Conservation (phyloP, 208 protist genomes). For the Trichomonas tenax region DNA sequence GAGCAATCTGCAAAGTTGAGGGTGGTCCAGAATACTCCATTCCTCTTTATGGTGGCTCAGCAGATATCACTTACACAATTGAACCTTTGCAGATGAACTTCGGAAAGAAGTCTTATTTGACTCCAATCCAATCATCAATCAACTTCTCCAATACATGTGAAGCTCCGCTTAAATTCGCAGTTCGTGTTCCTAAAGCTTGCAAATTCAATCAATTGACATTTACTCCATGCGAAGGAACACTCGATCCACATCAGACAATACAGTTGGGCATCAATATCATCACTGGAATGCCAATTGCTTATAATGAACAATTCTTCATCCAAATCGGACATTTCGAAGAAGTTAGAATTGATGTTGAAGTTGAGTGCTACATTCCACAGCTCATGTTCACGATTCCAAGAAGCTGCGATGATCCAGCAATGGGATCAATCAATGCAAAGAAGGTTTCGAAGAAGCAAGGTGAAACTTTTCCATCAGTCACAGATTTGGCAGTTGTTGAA, state of each 20-base stretch:
- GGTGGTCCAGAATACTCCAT: conserved; percentile 13
- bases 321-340: conserved; percentile 15
- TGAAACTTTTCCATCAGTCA: not conserved
- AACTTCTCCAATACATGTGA: not conserved
- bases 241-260: not conserved
- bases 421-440: not conserved
- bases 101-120: not conserved
- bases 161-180: not conserved
- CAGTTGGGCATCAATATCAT: not conserved
- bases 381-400: not conserved
- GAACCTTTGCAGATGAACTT: not conserved
- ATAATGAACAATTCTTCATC: not conserved
- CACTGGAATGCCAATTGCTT: not conserved
- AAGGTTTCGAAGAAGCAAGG: not conserved
- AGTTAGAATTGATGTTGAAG: not conserved
- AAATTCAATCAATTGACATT: not conserved
- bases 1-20: not conserved
- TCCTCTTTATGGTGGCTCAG: not conserved
- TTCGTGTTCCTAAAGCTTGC: not conserved
- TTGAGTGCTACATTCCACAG: not conserved
- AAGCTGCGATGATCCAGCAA: not conserved
- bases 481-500: not conserved
- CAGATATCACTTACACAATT: not conserved
- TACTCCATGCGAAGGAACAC: not conserved
- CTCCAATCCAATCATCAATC: not conserved